A percentile compares a stretch with the other conserved stretches of the same genome.
These are phyloP conservation scores for Nakaseomyces delphensis DNA, from an alignment of 1,139 yeast species.

Conservation along the genomic window DNA sequence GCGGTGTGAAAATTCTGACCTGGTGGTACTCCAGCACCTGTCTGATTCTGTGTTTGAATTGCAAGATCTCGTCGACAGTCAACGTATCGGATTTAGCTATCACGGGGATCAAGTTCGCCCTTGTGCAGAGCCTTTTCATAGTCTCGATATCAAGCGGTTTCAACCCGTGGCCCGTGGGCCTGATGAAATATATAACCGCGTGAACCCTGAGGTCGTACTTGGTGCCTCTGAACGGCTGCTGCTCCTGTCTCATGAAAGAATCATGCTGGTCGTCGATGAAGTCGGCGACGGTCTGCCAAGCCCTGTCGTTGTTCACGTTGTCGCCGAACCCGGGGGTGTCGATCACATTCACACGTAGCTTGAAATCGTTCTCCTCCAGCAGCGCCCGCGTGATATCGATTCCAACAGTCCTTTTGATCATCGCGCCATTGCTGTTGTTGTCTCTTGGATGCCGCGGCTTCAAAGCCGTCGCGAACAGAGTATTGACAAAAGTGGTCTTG, in stretches of 20 bases:
- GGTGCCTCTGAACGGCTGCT: slow-evolving; percentile 70
- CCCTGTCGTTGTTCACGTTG: slow-evolving; percentile 82
- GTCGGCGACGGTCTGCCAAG: slow-evolving; percentile 91
- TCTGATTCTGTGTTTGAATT: slow-evolving; percentile 79
- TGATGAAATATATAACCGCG: slow-evolving; percentile 87
- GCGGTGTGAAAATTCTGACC: slow-evolving; percentile 84
- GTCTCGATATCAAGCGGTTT: slow-evolving; percentile 93
- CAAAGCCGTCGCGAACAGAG: slow-evolving; percentile 65
- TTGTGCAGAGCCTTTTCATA: slow-evolving; percentile 76
- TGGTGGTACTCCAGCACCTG: slow-evolving; percentile 89
- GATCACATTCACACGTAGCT: slow-evolving; percentile 73
- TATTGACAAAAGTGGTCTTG: slow-evolving; percentile 88
- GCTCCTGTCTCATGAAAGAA: slow-evolving; percentile 89
- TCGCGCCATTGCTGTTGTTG: too few relatives aligned
- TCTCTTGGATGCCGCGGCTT: slow-evolving; percentile 34
- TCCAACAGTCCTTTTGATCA: slow-evolving; percentile 81
- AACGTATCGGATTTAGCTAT: slow-evolving; percentile 93
- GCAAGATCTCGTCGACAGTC: slow-evolving; percentile 69
- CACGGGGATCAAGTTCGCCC: slow-evolving; percentile 90
- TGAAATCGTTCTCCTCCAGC: slow-evolving; percentile 86
- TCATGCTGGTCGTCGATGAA: slow-evolving; percentile 97
- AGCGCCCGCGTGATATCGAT: slow-evolving; percentile 85
- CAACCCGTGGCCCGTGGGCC: slow-evolving; percentile 93
- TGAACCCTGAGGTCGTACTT: slow-evolving; percentile 86
- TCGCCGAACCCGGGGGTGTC: slow-evolving; percentile 99